Evolutionary conservation across 2,329 filamentous ascomycete species (phyloP), one percentile per base, ranked within the genome.

Genomic region (Scytalidium sp.): DNA sequence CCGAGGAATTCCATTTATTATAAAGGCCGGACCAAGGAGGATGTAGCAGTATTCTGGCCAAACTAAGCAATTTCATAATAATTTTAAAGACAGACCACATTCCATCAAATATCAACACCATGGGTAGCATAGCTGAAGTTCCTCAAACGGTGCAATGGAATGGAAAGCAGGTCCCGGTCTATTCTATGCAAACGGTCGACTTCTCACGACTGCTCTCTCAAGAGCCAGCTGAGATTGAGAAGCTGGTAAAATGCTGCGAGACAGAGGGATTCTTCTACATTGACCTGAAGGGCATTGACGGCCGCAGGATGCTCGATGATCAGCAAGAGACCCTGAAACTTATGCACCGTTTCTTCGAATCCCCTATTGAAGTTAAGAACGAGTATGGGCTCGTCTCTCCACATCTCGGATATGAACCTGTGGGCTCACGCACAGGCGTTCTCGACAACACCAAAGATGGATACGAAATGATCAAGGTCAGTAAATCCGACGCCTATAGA

Each of bases 241-340:
- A 73, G 57, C 66, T 80, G 7, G 61, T 79, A 48, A 65, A 70
- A 29, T 70, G 69, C 54, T 81, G 78, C 62, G 66, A 75, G 51
- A 67, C 72, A 19, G 71, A 76, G 27, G 78, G 78, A 1, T 81
- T 74, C 69, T 81, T 81, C 64, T 79, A 81, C 60, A 70, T 81
- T 39, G 74, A 81, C 60, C 70, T 81, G 9, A 60, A 74, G 54
- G 70, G 68, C 53, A 75, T 80, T 51, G 77, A 80, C 57, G 77
- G 77, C 54, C 74, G 75, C 51, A 64, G 76, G 43, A 72, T 78
- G 64, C 69, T 80, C 50, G 68, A 72, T 29, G 77, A 81, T 62
- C 71, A 78, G 54, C 69, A 79, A 60, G 71, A 77, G 56, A 74
- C 73, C 2, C 69, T 80, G 23, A 69, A 73, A 53, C 70, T 80